These are phyloP conservation scores for Leucaena leucocephala DNA, from an alignment of 306 rosid genomes.

Conservation along the genomic window DNA sequence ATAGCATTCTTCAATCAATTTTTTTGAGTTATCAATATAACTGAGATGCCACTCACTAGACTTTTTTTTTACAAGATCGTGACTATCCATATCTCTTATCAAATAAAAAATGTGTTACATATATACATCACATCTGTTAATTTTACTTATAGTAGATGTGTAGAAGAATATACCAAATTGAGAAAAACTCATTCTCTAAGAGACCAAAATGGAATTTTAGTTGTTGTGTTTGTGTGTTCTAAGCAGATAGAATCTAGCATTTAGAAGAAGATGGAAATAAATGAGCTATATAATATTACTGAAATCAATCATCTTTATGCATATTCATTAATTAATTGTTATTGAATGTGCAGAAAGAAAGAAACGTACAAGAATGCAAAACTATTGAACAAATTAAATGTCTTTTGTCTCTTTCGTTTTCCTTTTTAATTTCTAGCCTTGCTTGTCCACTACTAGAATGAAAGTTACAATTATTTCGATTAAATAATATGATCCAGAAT, in stretches of 20 bases:
- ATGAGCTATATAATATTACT: background rate
- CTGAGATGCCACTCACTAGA: no score
- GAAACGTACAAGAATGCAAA: background rate
- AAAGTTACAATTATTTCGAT: background rate
- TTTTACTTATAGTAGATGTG: background rate
- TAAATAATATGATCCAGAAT: conserved; percentile 1
- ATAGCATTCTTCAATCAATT: no score
- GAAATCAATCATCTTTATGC: background rate
- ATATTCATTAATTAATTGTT: background rate
- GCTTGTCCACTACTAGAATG: conserved; percentile 12
- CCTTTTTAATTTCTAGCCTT: background rate
- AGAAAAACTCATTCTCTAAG: background rate
- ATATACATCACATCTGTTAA: background rate
- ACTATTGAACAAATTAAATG: background rate
- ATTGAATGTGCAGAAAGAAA: background rate
- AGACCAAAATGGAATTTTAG: background rate
- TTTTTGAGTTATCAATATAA: no score
- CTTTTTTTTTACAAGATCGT: no score
- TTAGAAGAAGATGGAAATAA: no score
- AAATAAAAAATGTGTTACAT: no score
- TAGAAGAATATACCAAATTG: background rate
- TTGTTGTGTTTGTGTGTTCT: background rate
- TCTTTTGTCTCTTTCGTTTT: conserved; percentile 7
- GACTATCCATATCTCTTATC: no score
- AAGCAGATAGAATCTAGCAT: no score